Evolutionary conservation across 2,329 filamentous ascomycete genomes (phyloP).

Genomic region (Penicillium hesseltinei): DNA sequence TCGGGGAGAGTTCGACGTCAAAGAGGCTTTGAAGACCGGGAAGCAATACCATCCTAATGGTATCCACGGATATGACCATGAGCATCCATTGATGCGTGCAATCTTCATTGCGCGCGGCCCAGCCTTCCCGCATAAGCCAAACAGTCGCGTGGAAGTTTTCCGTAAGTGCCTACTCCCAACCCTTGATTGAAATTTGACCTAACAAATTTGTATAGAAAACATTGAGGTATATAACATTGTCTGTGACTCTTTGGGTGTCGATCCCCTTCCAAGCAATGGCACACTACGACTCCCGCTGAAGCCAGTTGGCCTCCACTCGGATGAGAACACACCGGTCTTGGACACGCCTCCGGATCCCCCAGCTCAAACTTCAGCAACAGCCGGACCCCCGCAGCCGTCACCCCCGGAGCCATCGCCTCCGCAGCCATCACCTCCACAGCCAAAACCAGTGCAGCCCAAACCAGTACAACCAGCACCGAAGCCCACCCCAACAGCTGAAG

Average conservation of each 20-base stretch:
- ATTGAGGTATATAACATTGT: slow-evolving; percentile 93
- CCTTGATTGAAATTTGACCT: background rate
- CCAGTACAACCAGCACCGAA: slow-evolving; percentile 1
- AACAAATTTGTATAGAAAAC: slow-evolving; percentile 63
- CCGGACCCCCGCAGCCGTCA: slow-evolving; percentile 1
- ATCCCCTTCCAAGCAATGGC: slow-evolving; percentile 78
- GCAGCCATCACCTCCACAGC: background rate
- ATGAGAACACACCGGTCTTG: slow-evolving; percentile 32
- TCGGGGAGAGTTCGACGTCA: slow-evolving; percentile 73
- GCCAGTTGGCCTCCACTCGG: slow-evolving; percentile 46
- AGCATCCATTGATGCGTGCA: slow-evolving; percentile 91
- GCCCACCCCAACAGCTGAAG: background rate
- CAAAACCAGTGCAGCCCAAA: background rate
- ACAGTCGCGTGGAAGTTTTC: slow-evolving; percentile 76
- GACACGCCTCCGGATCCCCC: slow-evolving; percentile 37
- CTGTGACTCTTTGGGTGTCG: slow-evolving; percentile 78
- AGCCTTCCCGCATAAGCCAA: slow-evolving; percentile 81
- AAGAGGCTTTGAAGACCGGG: slow-evolving; percentile 62
- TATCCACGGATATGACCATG: slow-evolving; percentile 91
- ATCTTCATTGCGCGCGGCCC: slow-evolving; percentile 92
- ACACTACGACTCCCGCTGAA: slow-evolving; percentile 60
- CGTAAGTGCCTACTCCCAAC: slow-evolving; percentile 59
- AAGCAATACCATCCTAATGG: slow-evolving; percentile 75
- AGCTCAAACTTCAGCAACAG: slow-evolving; percentile 14
- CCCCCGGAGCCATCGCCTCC: background rate